Evolutionary conservation across 2,329 filamentous ascomycete species (phyloP).

Genomic region (Colletotrichum musae): DNA sequence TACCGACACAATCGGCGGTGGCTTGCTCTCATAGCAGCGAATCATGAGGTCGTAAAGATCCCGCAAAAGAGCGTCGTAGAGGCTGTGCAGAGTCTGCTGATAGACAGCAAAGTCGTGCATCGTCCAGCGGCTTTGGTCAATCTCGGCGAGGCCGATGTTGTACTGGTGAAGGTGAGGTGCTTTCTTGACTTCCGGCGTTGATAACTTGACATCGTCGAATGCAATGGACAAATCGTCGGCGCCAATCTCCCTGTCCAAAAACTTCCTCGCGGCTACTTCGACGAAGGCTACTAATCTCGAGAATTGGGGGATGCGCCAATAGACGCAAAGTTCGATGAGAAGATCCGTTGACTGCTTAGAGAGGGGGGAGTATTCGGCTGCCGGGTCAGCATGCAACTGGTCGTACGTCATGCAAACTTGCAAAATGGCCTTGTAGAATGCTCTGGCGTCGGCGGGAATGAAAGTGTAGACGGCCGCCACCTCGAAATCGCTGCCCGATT

Average conservation of each 20-base stretch:
- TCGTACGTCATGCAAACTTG: slow-evolving; percentile 81
- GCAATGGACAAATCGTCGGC: slow-evolving; percentile 86
- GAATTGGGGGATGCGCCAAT: slow-evolving; percentile 91
- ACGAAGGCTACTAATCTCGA: slow-evolving; percentile 85
- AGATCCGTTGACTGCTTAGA: slow-evolving; percentile 87
- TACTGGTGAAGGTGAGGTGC: slow-evolving; percentile 69
- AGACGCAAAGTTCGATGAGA: slow-evolving; percentile 85
- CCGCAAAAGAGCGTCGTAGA: slow-evolving; percentile 87
- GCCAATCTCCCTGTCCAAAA: slow-evolving; percentile 84
- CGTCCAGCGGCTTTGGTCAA: slow-evolving; percentile 76
- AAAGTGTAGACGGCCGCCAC: slow-evolving; percentile 85
- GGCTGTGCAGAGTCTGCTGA: slow-evolving; percentile 78
- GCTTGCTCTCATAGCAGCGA: slow-evolving; percentile 90
- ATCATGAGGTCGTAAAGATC: slow-evolving; percentile 92
- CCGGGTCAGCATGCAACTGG: slow-evolving; percentile 68
- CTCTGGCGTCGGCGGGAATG: slow-evolving; percentile 86
- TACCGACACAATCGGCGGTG: slow-evolving; percentile 83
- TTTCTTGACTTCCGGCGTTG: slow-evolving; percentile 76
- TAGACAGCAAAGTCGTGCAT: slow-evolving; percentile 78
- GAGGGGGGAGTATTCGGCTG: slow-evolving; percentile 66
- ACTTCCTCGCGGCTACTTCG: slow-evolving; percentile 89
- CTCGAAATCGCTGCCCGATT: slow-evolving; percentile 68
- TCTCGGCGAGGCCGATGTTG: slow-evolving; percentile 66
- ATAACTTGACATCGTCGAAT: slow-evolving; percentile 85
- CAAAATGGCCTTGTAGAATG: slow-evolving; percentile 86